Evolutionary conservation across 208 protist genomes (phyloP), one percentile per base, ranked within the genome.

Genomic region (Leishmania amazonensis): DNA sequence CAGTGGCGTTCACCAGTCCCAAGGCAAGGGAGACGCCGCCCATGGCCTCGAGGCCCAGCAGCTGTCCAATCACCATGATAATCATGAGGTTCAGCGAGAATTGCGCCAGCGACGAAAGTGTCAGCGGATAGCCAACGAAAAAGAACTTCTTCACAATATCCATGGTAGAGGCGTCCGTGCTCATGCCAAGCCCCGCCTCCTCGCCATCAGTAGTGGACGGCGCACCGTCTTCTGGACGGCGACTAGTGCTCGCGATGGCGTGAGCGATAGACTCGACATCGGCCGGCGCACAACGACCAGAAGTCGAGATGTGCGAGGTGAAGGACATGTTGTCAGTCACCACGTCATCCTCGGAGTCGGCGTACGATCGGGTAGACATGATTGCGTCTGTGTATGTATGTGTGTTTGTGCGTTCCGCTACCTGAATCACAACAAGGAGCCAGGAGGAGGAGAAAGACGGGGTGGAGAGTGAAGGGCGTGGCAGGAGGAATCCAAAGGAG

Each of bases 1-100:
- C 94, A 47, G 94, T 97, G 38, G 94, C 94, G 73, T 97, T 97
- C 45, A 97, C 82, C 42, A 97, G 81, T 1, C 94, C 93, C 64
- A 95, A 76, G 2, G 94, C 94, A 42, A 97, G 80, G 6, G 94
- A 88, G 2, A 89, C 89, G 54, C 91, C 94, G 75, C 92, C 94
- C 67, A 97, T 86, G 51, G 90, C 90, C 74, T 91, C 81, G 28
- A 91, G 85, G 35, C 91, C 91, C 21, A 97, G 80, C 49, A 89
- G 78, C 75, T 67, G 75, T 7, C 94, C 94, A 72, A 94, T 87
- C 47, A 95, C 85, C 57, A 91, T 62, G 75, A 97, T 87, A 45
- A 95, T 91, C 4, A 91, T 81, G 24, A 90, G 84, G 75, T 93
- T 94, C 67, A 97, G 83, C 28, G 92, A 96, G 75, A 97, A 96